Base-by-base conservation (phyloP, 2,329 filamentous ascomycete species). In the Clonostachys rosea region DNA sequence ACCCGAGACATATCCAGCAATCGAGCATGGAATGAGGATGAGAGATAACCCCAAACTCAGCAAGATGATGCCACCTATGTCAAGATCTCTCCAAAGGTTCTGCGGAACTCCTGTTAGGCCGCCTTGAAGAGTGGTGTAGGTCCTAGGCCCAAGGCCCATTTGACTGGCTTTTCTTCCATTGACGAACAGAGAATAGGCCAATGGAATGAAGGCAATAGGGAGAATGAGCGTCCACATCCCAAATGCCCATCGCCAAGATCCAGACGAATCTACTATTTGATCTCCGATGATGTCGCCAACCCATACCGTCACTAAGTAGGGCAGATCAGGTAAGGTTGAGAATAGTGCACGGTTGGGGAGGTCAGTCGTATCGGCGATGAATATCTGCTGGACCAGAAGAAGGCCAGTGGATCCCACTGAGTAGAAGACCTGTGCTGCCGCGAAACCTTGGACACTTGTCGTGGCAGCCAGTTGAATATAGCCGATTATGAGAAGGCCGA, bases 1-100 rank as follows among this genome's bases (percentile, higher is more conserved):
- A 40, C 70, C 57, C 37, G 66, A 64, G 10, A 72, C 66, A 43
- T 59, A 56, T 5, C 61, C 53, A 42, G 75, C 71, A 14, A 88
- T 66, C 13, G 74, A 84, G 58, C 88, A 79, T 0, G 85, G 83
- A 1, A 88, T 68, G 14, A 88, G 65, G 53, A 88, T 79, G 12
- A 86, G 60, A 0, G 75, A 69, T 33, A 84, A 71, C 0, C 79
- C 82, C 1, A 63, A 65, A 12, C 75, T 70, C 50, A 85, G 64
- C 1, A 84, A 62, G 10, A 82, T 44, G 20, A 83, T 68, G 3
- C 83, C 82, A 17, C 79, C 41, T 3, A 76, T 65, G 52, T 86
- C 83, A 5, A 46, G 45, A 84, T 83, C 45, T 85, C 75, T n/a
- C 75, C 62, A 5, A 67, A 55, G 58, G 83, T 82, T 59, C 78